phyloP scores from a whole-genome alignment of 2,329 filamentous ascomycete genomes.

The Ilyonectria destructans region DNA sequence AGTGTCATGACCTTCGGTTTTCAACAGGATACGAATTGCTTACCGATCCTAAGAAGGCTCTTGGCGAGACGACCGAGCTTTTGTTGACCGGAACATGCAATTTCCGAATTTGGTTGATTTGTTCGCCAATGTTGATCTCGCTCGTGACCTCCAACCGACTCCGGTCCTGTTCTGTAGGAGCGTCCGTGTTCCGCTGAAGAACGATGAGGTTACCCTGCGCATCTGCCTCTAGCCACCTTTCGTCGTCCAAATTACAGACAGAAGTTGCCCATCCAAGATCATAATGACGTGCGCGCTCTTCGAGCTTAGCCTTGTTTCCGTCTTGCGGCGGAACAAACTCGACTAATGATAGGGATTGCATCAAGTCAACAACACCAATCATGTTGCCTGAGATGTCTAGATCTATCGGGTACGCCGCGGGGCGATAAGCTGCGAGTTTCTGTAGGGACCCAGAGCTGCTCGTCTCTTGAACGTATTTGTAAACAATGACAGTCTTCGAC shows the following conservation, averaged over 20 bases:
- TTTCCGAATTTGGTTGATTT: constrained; percentile 89
- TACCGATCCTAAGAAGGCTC: constrained; percentile 92
- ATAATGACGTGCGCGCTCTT: constrained; percentile 85
- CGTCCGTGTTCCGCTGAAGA: constrained; percentile 80
- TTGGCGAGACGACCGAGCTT: constrained; percentile 81
- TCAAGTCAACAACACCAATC: constrained; percentile 91
- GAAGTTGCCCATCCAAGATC: constrained; percentile 88
- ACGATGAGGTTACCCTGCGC: constrained; percentile 90
- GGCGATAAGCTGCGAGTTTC: constrained; percentile 84
- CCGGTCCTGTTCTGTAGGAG: constrained; percentile 82
- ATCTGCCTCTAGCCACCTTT: constrained; percentile 88
- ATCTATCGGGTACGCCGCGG: constrained; percentile 88
- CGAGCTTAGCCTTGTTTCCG: constrained; percentile 74
- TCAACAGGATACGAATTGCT: constrained; percentile 51
- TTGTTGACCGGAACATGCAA: constrained; percentile 78
- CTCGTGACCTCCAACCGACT: constrained; percentile 80
- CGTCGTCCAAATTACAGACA: constrained; percentile 79
- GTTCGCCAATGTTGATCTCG: constrained; percentile 91
- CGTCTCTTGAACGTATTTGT: constrained; percentile 71
- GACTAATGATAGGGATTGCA: constrained; percentile 91
- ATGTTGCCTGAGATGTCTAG: constrained; percentile 81
- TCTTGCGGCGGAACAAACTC: constrained; percentile 76
- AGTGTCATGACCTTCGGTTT: constrained; percentile 21
- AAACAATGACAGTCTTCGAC: constrained; percentile 85
- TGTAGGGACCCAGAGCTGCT: constrained; percentile 72